These are phyloP conservation scores for Eucalyptus lansdowneana DNA, from an alignment of 345 rosid species.

Conservation along the genomic window DNA sequence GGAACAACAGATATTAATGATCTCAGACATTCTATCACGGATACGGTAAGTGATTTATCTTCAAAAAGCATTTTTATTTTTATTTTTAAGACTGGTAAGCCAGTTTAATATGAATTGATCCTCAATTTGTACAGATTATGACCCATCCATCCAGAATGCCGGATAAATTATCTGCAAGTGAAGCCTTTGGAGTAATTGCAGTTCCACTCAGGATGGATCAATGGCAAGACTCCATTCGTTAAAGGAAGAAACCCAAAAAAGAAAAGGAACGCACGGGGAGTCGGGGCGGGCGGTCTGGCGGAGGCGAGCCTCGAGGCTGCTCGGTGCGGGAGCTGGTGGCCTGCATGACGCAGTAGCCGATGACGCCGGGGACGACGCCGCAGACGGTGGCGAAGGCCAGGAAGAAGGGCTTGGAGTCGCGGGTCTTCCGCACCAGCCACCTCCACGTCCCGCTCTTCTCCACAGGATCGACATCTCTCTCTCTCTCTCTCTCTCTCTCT, in stretches of 20 bases:
- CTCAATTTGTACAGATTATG: background rate
- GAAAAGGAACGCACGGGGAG: slow-evolving; percentile 25
- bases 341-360: slow-evolving; percentile 93
- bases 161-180: background rate
- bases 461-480: slow-evolving; percentile 2
- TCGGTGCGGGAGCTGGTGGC: slow-evolving; percentile 58
- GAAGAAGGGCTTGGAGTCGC: slow-evolving; percentile 86
- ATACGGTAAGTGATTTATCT: background rate
- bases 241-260: background rate
- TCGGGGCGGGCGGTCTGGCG: slow-evolving; percentile 78
- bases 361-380: slow-evolving; percentile 78
- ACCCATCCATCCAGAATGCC: background rate
- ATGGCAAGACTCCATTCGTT: background rate
- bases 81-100: background rate
- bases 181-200: background rate
- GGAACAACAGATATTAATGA: background rate
- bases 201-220: background rate
- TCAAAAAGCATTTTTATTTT: background rate
- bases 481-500: too few relatives aligned
- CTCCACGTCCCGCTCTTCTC: background rate
- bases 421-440: slow-evolving; percentile 25
- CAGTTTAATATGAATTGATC: background rate
- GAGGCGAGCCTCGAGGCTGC: slow-evolving; percentile 74
- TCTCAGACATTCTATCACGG: background rate
- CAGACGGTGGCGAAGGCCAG: slow-evolving; percentile 78